These are phyloP conservation scores for Talaromyces verruculosus DNA, from an alignment of 2,329 filamentous ascomycete genomes.

Conservation along the genomic window DNA sequence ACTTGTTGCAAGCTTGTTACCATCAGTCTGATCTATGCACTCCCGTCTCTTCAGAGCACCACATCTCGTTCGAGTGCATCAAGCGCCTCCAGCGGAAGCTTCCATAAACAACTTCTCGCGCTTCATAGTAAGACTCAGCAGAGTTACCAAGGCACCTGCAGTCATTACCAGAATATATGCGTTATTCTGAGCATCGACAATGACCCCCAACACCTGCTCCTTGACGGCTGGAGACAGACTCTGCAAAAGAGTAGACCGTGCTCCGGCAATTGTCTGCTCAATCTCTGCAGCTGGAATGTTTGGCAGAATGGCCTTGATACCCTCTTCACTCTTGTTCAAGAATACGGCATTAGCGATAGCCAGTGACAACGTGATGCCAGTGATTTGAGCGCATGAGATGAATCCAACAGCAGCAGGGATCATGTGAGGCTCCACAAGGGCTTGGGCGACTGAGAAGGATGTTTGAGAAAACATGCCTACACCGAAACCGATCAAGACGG, in stretches of 20 bases:
- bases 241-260: constrained; percentile 7
- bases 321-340: neutral
- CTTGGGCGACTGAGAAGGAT: constrained; percentile 25
- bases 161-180: constrained; percentile 26
- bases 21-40: neutral
- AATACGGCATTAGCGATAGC: constrained; percentile 8
- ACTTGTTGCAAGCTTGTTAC: neutral
- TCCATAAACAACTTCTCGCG: constrained; percentile 10
- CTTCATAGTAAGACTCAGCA: constrained; percentile 25
- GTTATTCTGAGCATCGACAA: constrained; percentile 25
- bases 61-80: neutral
- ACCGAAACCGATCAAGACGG: constrained; percentile 28
- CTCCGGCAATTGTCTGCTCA: constrained; percentile 9
- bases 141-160: constrained; percentile 26
- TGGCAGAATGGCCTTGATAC: constrained; percentile 2
- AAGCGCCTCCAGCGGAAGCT: neutral
- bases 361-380: neutral
- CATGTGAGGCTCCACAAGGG: neutral
- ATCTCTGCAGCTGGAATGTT: neutral
- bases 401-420: neutral
- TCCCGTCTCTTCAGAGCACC: neutral
- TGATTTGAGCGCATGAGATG: constrained; percentile 6
- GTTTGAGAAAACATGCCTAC: constrained; percentile 24
- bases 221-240: neutral
- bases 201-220: constrained; percentile 19